Evolutionary conservation across 2,329 filamentous ascomycete genomes (phyloP).

Genomic region (Aspergillus ruber): DNA sequence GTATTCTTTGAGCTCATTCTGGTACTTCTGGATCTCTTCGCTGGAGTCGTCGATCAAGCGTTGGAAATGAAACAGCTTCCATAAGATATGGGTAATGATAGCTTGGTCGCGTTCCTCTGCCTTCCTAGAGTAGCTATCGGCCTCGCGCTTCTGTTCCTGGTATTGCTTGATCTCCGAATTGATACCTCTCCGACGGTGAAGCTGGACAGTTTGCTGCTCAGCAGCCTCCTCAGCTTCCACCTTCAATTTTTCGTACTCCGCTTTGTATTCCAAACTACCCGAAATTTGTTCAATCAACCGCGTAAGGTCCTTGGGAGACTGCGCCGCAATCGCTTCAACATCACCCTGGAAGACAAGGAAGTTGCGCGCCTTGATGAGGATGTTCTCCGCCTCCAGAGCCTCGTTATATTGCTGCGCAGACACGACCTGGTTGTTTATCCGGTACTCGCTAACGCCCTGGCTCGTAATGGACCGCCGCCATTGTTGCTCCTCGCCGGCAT

Average conservation of each 20-base stretch:
- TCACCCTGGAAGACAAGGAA: conserved; percentile 98
- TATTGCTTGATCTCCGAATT: conserved; percentile 98
- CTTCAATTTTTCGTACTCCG: conserved; percentile 88
- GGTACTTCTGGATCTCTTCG: conserved; percentile 82
- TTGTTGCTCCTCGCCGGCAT: conserved; percentile 85
- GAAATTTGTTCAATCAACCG: conserved; percentile 95
- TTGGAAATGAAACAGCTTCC: conserved; percentile 96
- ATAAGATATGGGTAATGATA: conserved; percentile 86
- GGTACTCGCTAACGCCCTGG: conserved; percentile 84
- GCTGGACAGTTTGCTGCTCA: conserved; percentile 81
- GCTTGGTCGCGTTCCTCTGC: conserved; percentile 84
- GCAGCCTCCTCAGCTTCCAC: conserved; percentile 75
- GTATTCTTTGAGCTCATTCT: conserved; percentile 90
- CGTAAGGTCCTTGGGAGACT: conserved; percentile 89
- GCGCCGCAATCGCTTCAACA: conserved; percentile 91
- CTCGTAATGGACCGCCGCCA: conserved; percentile 95
- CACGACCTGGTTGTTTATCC: conserved; percentile 88
- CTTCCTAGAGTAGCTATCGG: conserved; percentile 87
- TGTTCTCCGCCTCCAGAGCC: conserved; percentile 85
- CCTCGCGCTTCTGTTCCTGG: conserved; percentile 91
- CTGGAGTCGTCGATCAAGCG: conserved; percentile 87
- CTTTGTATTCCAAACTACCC: conserved; percentile 88
- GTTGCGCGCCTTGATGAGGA: conserved; percentile 94
- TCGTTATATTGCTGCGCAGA: conserved; percentile 90
- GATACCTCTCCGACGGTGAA: conserved; percentile 84